A percentile compares a stretch with the other conserved stretches of the same genome.
These are phyloP conservation scores for Calcarisporium arbuscula DNA, from an alignment of 2,329 filamentous ascomycete species.

Conservation along the genomic window DNA sequence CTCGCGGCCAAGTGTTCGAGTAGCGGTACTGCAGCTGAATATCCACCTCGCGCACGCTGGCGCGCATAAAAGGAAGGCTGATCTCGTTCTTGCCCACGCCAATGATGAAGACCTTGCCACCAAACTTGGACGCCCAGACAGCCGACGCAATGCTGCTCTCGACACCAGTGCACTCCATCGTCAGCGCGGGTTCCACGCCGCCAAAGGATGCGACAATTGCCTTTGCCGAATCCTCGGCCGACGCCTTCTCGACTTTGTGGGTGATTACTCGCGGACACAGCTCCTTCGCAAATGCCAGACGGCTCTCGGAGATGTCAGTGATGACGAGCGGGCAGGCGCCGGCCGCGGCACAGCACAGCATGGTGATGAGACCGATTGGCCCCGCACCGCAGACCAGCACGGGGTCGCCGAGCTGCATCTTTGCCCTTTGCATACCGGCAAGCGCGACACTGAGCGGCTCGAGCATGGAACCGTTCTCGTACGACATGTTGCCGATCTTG, in stretches of 20 bases:
- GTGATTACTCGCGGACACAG: conserved; percentile 74
- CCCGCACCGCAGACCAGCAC: conserved; percentile 88
- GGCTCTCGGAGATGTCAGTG: conserved; percentile 86
- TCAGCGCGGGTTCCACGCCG: conserved; percentile 72
- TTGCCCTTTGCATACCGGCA: conserved; percentile 78
- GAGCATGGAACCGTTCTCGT: conserved; percentile 82
- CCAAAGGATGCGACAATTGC: conserved; percentile 64
- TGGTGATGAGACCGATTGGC: conserved; percentile 84
- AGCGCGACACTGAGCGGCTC: conserved; percentile 88
- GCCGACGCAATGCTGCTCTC: conserved; percentile 81
- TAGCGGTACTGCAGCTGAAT: conserved; percentile 97
- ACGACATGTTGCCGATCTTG: conserved; percentile 89
- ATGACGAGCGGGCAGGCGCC: conserved; percentile 89
- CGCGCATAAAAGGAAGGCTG: conserved; percentile 89
- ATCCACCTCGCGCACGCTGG: conserved; percentile 87
- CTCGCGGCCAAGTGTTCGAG: conserved; percentile 90
- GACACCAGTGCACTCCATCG: conserved; percentile 90
- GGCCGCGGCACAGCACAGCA: conserved; percentile 77
- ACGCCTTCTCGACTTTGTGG: conserved; percentile 64
- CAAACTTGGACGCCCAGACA: conserved; percentile 88
- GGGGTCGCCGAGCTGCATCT: conserved; percentile 75
- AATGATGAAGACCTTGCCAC: conserved; percentile 94
- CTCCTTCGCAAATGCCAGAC: conserved; percentile 77
- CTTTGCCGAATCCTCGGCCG: conserved; percentile 65
- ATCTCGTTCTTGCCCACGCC: conserved; percentile 95